Percentiles rank a stretch among this genome's conserved stretches.
phyloP scores from a whole-genome alignment of 2,329 filamentous ascomycete species.

The Penicillium sp. region DNA sequence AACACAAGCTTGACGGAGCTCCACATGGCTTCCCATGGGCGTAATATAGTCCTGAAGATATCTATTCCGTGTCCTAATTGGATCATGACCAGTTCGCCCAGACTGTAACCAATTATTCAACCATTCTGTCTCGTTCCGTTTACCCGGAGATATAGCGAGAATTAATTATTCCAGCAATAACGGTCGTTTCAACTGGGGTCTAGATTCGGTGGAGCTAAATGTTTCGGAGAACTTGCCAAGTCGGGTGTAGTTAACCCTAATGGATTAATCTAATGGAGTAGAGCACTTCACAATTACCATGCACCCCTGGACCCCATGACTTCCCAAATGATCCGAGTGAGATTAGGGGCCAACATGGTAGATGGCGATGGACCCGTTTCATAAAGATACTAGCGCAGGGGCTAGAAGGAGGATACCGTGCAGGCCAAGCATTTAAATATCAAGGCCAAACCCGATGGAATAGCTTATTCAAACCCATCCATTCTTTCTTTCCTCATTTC shows the following conservation, averaged over 20 bases:
- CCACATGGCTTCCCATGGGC: not conserved
- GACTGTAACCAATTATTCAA: not conserved
- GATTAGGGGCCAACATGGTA: not conserved
- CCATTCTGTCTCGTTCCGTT: not conserved
- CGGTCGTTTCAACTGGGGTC: not conserved
- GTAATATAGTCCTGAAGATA: not conserved
- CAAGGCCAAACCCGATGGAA: not conserved
- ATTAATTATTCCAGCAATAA: not conserved
- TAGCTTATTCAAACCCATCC: slow-evolving; percentile 3
- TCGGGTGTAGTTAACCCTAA: not conserved
- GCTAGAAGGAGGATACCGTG: not conserved
- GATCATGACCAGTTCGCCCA: not conserved
- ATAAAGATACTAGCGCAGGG: not conserved
- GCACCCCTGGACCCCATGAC: not conserved
- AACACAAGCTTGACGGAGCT: slow-evolving; percentile 3
- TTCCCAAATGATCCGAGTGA: not conserved
- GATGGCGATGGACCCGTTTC: not conserved
- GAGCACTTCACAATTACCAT: not conserved
- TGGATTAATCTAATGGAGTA: not conserved
- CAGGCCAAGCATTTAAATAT: slow-evolving; percentile 3
- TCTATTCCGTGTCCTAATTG: not conserved
- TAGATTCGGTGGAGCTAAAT: not conserved
- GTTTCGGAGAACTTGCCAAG: slow-evolving; percentile 1
- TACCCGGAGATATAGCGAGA: slow-evolving; percentile 1
- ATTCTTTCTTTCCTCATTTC: not conserved